Evolutionary conservation across 352 stramenopile species (phyloP), one percentile per base, ranked within the genome.

Genomic region (Aphanomyces stellatus): DNA sequence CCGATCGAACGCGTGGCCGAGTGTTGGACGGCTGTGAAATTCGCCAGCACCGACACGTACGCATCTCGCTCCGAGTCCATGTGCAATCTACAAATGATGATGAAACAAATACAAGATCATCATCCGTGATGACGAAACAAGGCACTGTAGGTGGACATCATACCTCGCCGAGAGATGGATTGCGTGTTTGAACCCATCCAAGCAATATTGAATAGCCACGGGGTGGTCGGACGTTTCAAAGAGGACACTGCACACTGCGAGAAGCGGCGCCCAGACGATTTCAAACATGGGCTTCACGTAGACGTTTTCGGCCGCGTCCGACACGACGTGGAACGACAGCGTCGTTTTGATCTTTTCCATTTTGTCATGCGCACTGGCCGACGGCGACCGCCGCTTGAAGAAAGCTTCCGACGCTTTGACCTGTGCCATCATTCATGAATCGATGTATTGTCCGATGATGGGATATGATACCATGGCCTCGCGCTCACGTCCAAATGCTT

Each of bases 261-360:
- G 82, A 30, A 99, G 76, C 40, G 97, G 95, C 30, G 96, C 96
- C 97, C 97, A 99, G 0, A 98, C 91, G 0, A 98, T 98, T 77
- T 99, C 96, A 72, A 99, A 99, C 97, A 99, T 99, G 4, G 97
- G 95, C 30, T 84, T 79, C 10, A 97, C 84, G 62, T 93, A 80
- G 28, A 77, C 87, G 37, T 80, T 88, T 61, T 91, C 85, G 4
- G 76, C 79, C 28, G 74, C 77, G 30, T 86, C 79, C 0, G 80
- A 86, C 11, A 92, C 79, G 48, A 90, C 61, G 34, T 81, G 84
- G 61, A 92, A 92, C 43, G 80, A 46, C 37, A 46, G 37, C n/a
- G 37, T 11, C 37, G 37, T n/a, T 19, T 46, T 46, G 37, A 19
- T 46, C 37, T 46, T 46, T 11, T 46, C 51, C 61, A 51, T 42